These are phyloP conservation scores for Phytophthora cajani DNA, from an alignment of 352 stramenopile species.

Conservation along the genomic window DNA sequence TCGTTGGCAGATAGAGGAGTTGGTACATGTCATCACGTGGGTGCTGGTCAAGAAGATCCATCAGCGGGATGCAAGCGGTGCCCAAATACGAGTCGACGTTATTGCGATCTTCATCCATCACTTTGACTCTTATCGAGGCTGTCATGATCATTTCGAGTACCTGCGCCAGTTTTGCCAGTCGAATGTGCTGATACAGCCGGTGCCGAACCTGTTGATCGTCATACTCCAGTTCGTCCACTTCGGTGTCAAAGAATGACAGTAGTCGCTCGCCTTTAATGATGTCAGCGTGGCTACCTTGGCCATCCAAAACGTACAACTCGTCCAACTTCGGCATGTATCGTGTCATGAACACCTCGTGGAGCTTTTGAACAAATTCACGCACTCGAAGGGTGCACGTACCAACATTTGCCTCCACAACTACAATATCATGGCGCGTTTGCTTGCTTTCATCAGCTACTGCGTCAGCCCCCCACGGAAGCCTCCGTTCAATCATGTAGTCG, in stretches of 20 bases:
- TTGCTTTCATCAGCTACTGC: slow-evolving; percentile 16
- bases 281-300: slow-evolving; percentile 42
- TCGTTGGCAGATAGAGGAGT: slow-evolving; percentile 41
- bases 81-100: slow-evolving; percentile 61
- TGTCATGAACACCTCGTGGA: slow-evolving; percentile 58
- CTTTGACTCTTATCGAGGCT: slow-evolving; percentile 56
- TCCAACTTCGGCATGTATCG: slow-evolving; percentile 65
- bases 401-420: slow-evolving; percentile 59
- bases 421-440: slow-evolving; percentile 21
- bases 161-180: slow-evolving; percentile 59
- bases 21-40: slow-evolving; percentile 69
- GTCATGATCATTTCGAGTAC: slow-evolving; percentile 74
- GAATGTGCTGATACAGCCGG: slow-evolving; percentile 60
- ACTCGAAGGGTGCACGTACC: slow-evolving; percentile 56
- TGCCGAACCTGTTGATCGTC: slow-evolving; percentile 59
- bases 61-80: slow-evolving; percentile 61
- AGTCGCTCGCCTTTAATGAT: slow-evolving; percentile 49
- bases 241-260: slow-evolving; percentile 65
- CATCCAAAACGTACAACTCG: slow-evolving; percentile 58
- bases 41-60: slow-evolving; percentile 73
- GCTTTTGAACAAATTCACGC: slow-evolving; percentile 61
- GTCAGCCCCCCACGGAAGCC: slow-evolving; percentile 60
- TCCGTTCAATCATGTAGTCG: slow-evolving; percentile 20
- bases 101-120: slow-evolving; percentile 63
- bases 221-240: slow-evolving; percentile 71